Base-by-base conservation (phyloP, 768 basidiomycete genomes). In the Suillus ampliporus region DNA sequence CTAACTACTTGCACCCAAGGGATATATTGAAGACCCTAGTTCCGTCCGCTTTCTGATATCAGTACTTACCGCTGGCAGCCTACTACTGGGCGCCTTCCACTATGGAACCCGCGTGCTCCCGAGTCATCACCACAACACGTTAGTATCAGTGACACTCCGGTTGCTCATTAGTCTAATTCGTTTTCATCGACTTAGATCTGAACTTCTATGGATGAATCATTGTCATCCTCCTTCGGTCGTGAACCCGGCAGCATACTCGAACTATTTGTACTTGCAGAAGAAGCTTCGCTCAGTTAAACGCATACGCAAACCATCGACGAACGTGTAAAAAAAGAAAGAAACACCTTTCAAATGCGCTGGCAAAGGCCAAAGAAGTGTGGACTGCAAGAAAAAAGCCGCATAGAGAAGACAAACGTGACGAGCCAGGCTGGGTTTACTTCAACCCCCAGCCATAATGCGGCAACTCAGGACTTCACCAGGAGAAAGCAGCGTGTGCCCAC, bases 271-370 rank as follows among this genome's bases (percentile, higher is more conserved):
- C 35, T 15, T 58, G 62, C 19, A 47, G 62, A 35, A 26, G 58
- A 35, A 15, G 37, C 11, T 63, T 63, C n/a, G 9, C 57, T 28
- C 37, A 48, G 4, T 15, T 63, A 5, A 28, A 44, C 9, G 50
- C 41, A 40, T 60, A 53, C 15, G 44, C 23, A 14, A 50, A 52
- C 11, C 62, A 63, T 47, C 34, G 46, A 46, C 10, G 41, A 2
- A 34, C 13, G 2, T 63, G 58, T 28, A 38, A 21, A 38, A 60
- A 59, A 40, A 41, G 50, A 35, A 60, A 63, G 58, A 63, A 63
- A 50, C 14, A 58, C 15, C 62, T 63, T 37, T 58, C 48, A 11
- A 47, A 40, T 41, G 60, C 28, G 21, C 44, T 62, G 28, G 21
- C 43, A 2, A 62, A 57, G 46, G 56, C 61, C 2, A 62, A 62